A percentile compares a stretch with the other conserved stretches of the same genome.
Conservation (phyloP, 805 yeast genomes). For the Starmerella khaoyaiensis region DNA sequence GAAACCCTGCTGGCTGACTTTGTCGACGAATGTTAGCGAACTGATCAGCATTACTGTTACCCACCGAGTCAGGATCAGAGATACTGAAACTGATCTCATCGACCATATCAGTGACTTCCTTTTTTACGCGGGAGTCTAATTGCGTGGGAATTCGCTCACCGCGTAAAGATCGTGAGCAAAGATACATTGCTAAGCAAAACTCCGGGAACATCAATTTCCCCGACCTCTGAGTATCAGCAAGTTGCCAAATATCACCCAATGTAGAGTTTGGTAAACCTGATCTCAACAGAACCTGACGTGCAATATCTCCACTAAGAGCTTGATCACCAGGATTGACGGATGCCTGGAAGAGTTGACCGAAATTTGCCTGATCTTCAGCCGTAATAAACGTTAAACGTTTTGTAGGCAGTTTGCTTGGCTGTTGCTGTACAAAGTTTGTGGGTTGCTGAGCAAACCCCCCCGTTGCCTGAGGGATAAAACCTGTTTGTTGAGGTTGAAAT, state of each 20-base stretch:
- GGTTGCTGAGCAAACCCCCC: slow-evolving; percentile 4
- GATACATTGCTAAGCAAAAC: slow-evolving; percentile 80
- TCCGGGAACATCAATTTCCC: slow-evolving; percentile 86
- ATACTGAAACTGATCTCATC: slow-evolving; percentile 74
- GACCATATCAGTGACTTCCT: slow-evolving; percentile 79
- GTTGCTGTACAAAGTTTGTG: background rate
- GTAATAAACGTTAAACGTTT: slow-evolving; percentile 77
- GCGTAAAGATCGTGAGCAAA: slow-evolving; percentile 62
- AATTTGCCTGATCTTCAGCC: slow-evolving; percentile 72
- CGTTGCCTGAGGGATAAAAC: slow-evolving; percentile 11
- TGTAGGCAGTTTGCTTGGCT: slow-evolving; percentile 23
- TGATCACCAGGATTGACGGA: slow-evolving; percentile 56
- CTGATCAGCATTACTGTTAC: background rate
- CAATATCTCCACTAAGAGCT: slow-evolving; percentile 42
- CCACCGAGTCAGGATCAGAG: slow-evolving; percentile 34
- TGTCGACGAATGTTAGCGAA: slow-evolving; percentile 9
- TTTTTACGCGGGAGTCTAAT: slow-evolving; percentile 58
- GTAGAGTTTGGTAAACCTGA: slow-evolving; percentile 65
- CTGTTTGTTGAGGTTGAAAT: slow-evolving; percentile 5
- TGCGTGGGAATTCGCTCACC: slow-evolving; percentile 67
- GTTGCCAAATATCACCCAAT: slow-evolving; percentile 77
- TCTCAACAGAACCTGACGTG: slow-evolving; percentile 64
- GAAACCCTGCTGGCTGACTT: slow-evolving; percentile 6
- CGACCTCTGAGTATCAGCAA: slow-evolving; percentile 77
- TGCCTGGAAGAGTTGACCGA: slow-evolving; percentile 69